Evolutionary conservation across 2,329 filamentous ascomycete genomes (phyloP), one percentile per base, ranked within the genome.

Genomic region (Curvularia eragrostidis): DNA sequence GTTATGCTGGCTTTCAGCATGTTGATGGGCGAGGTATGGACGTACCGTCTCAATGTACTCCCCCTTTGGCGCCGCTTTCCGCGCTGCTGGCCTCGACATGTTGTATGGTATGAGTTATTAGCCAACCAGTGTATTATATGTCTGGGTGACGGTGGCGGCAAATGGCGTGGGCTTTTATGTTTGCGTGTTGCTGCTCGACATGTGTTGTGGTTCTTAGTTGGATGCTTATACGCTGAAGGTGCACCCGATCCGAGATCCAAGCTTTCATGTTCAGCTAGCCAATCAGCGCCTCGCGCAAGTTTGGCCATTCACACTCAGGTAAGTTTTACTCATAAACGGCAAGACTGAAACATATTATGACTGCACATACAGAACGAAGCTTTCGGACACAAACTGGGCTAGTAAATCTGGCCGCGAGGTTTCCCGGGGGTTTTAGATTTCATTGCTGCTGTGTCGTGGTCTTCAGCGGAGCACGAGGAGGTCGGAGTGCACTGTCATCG

Each of bases 21-120:
- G 59, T 56, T 36, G 28, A 15, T 26, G 7, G 30, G 26, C 21
- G 9, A 19, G 21, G 32, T n/a, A 15, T 23, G 21, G n/a, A 73
- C 85, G 70, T 84, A 96, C 93, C 52, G 95, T 99, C 80, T 97
- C 94, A 62, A 99, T 97, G 76, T 97, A 98, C 78, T 97, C 93
- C 78, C 91, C 91, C 79, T 93, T 96, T 9, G 86, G 84, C 49
- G 88, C 83, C 8, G 68, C 63, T 63, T 75, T 76, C 74, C 93
- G 90, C 69, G 77, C 72, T 18, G 71, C 65, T 8, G 80, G 77
- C 34, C 80, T 73, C 18, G 49, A 81, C 76, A 80, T 80, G 1
- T 18, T 59, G 42, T 48, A 5, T 48, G n/a, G 4, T 24, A 3
- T 6, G n/a, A n/a, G 21, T 9, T 24, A n/a, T 13, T 42, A n/a